These are phyloP conservation scores for Candida broadrunensis DNA, from an alignment of 805 yeast species.

Conservation along the genomic window DNA sequence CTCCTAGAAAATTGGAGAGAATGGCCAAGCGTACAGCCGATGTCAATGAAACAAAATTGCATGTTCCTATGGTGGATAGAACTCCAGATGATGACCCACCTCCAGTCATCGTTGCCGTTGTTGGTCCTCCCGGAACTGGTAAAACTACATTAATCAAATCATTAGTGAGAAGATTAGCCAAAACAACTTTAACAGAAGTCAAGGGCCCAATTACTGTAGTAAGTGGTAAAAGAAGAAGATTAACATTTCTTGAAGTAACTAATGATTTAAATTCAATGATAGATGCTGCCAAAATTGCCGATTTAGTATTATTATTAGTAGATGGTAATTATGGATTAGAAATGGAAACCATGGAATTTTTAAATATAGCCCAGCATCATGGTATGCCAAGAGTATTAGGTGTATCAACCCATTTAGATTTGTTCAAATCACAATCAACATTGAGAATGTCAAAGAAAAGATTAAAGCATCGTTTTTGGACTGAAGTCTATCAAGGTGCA, in stretches of 20 bases:
- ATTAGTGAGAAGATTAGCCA: conserved; percentile 80
- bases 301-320: conserved; percentile 79
- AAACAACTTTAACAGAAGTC: conserved; percentile 79
- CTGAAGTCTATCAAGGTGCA: conserved; percentile 98
- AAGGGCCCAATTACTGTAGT: conserved; percentile 97
- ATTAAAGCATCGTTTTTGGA: conserved; percentile 94
- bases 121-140: conserved; percentile 99
- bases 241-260: conserved; percentile 89
- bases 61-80: conserved; percentile 96
- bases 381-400: conserved; percentile 98
- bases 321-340: conserved; percentile 98
- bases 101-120: conserved; percentile 93
- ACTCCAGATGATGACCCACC: conserved; percentile 98
- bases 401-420: conserved; percentile 91
- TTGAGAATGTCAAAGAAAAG: conserved; percentile 88
- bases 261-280: conserved; percentile 95
- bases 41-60: conserved; percentile 75
- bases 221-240: conserved; percentile 87
- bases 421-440: conserved; percentile 86
- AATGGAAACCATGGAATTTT: conserved; percentile 99
- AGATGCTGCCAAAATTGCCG: conserved; percentile 94
- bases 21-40: conserved; percentile 85
- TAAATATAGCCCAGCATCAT: conserved; percentile 94
- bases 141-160: conserved; percentile 91
- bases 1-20: conserved; percentile 81